phyloP scores from a whole-genome alignment of 2,329 filamentous ascomycete genomes.

The Pestalotiopsis sp. region DNA sequence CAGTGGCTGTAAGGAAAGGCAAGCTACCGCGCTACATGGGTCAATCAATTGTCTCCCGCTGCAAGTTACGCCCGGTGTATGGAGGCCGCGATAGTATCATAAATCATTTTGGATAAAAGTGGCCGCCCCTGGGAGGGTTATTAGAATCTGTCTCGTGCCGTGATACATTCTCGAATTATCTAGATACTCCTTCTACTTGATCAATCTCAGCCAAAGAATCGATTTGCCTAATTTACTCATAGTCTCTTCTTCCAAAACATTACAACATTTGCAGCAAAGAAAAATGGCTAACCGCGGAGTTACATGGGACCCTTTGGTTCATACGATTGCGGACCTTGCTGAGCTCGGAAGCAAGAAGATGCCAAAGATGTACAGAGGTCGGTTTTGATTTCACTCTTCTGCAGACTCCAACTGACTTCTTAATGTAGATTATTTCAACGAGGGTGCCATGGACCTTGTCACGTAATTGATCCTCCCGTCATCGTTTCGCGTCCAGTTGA shows the following conservation, averaged over 20 bases:
- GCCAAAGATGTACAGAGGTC: conserved; percentile 2
- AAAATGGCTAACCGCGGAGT: neutral
- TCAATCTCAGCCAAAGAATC: neutral
- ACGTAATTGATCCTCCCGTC: conserved; percentile 17
- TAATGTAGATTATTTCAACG: conserved; percentile 14
- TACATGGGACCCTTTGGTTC: neutral
- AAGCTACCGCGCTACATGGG: neutral
- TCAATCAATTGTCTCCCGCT: neutral
- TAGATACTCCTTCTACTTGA: too few species aligned
- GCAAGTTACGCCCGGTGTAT: neutral
- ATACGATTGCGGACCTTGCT: neutral
- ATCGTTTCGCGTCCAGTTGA: neutral
- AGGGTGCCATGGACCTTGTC: conserved; percentile 15
- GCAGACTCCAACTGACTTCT: neutral
- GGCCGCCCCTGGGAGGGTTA: neutral
- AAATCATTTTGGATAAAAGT: neutral
- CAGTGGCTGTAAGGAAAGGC: neutral
- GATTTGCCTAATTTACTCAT: too few species aligned
- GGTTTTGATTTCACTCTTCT: neutral
- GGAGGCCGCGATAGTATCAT: neutral
- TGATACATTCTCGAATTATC: neutral
- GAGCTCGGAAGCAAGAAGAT: neutral
- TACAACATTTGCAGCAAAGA: neutral
- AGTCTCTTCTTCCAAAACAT: too few species aligned
- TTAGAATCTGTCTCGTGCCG: neutral